Conservation (phyloP, 345 rosid species). For the Brassica incana region DNA sequence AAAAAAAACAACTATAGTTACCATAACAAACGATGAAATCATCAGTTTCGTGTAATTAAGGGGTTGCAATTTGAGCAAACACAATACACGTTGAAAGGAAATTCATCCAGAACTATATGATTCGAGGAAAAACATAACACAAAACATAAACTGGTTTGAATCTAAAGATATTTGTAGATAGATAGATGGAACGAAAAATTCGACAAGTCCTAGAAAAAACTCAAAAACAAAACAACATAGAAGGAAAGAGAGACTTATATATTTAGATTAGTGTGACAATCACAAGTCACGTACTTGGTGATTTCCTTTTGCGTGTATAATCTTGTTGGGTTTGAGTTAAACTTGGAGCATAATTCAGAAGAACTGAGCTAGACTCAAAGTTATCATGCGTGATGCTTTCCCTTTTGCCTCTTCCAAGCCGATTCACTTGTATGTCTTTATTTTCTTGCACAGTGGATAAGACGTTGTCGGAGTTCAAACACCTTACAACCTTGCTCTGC, state of each 20-base stretch:
- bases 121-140: no score
- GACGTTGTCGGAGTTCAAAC: not conserved
- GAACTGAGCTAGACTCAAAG: not conserved
- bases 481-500: not conserved
- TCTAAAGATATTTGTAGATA: no score
- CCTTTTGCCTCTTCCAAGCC: not conserved
- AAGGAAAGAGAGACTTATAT: no score
- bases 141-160: no score
- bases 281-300: not conserved
- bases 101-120: constrained; percentile 24
- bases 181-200: no score
- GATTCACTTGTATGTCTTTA: not conserved
- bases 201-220: no score
- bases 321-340: not conserved
- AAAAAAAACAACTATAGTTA: not conserved
- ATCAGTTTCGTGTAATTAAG: constrained; percentile 7
- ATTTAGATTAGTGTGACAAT: not conserved
- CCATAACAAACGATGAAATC: constrained; percentile 22
- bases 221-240: no score
- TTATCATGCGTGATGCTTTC: no score
- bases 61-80: constrained; percentile 31
- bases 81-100: constrained; percentile 35
- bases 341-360: not conserved
- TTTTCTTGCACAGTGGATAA: not conserved
- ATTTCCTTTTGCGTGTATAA: not conserved